Conservation (phyloP, 2,329 filamentous ascomycete genomes). For the Trichophyton simii region DNA sequence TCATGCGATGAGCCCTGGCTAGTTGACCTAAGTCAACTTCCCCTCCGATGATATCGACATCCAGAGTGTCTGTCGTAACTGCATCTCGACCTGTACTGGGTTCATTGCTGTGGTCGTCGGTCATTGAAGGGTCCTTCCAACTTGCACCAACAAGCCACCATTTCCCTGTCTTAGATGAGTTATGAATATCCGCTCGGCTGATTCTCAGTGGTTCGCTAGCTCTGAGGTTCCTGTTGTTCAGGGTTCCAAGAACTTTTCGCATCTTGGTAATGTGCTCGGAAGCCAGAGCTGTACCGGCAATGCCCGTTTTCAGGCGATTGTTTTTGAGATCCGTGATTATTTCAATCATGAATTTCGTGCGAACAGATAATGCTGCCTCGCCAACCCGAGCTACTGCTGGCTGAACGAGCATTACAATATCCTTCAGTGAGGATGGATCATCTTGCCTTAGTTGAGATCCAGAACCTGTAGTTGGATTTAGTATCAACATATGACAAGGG, state of each 20-base stretch:
- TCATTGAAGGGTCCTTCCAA: constrained; percentile 42
- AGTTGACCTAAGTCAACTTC: constrained; percentile 55
- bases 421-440: constrained; percentile 75
- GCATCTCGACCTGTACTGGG: constrained; percentile 15
- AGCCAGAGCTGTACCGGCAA: constrained; percentile 56
- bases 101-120: constrained; percentile 15
- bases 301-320: constrained; percentile 70
- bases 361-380: constrained; percentile 61
- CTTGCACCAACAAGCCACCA: constrained; percentile 99
- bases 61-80: constrained; percentile 14
- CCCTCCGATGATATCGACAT: constrained; percentile 33
- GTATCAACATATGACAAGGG: constrained; percentile 9
- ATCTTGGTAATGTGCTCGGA: constrained; percentile 77
- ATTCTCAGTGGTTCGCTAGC: constrained; percentile 72
- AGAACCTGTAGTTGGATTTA: constrained; percentile 36
- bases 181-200: constrained; percentile 66
- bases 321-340: constrained; percentile 91
- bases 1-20: constrained; percentile 73
- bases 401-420: constrained; percentile 70
- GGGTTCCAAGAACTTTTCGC: constrained; percentile 70
- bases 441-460: constrained; percentile 77
- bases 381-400: constrained; percentile 56
- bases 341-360: constrained; percentile 96
- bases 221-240: constrained; percentile 54
- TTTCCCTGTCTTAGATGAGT: constrained; percentile 77